Percentiles rank a stretch among this genome's conserved stretches.
phyloP scores from a whole-genome alignment of 345 rosid genomes.

The Citrus maxima region DNA sequence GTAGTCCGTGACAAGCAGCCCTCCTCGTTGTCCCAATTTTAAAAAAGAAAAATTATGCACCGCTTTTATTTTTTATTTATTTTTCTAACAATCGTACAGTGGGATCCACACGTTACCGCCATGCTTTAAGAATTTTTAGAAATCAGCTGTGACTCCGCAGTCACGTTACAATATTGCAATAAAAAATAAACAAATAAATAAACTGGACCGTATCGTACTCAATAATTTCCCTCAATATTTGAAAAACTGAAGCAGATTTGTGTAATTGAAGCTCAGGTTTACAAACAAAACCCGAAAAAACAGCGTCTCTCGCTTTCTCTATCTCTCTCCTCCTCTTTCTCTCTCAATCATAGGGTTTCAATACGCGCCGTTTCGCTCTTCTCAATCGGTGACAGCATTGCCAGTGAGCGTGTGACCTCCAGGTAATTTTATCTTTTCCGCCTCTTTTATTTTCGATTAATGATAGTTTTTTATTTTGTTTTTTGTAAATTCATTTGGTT shows the following conservation, averaged over 20 bases:
- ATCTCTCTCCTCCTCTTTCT: conserved; percentile 5
- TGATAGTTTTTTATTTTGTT: background rate
- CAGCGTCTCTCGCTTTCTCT: conserved; percentile 26
- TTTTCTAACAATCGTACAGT: too few species aligned
- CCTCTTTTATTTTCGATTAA: conserved; percentile 4
- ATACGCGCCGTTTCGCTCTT: conserved; percentile 28
- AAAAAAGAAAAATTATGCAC: too few species aligned
- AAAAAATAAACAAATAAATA: background rate
- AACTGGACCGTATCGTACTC: background rate
- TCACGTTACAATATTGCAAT: too few species aligned
- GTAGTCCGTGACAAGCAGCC: too few species aligned
- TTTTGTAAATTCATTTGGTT: background rate
- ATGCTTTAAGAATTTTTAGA: too few species aligned
- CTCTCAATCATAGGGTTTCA: conserved; percentile 29
- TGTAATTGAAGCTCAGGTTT: conserved; percentile 19
- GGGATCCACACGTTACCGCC: too few species aligned
- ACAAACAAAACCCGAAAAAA: background rate
- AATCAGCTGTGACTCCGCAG: too few species aligned
- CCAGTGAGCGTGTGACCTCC: background rate
- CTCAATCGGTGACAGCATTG: conserved; percentile 23
- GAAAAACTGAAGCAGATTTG: background rate
- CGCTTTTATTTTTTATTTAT: too few species aligned
- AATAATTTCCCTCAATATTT: conserved; percentile 2
- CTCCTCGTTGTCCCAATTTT: too few species aligned
- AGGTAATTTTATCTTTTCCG: conserved; percentile 21